Conservation (phyloP, 23 red algal genomes). For the Gracilaria gracilis region DNA sequence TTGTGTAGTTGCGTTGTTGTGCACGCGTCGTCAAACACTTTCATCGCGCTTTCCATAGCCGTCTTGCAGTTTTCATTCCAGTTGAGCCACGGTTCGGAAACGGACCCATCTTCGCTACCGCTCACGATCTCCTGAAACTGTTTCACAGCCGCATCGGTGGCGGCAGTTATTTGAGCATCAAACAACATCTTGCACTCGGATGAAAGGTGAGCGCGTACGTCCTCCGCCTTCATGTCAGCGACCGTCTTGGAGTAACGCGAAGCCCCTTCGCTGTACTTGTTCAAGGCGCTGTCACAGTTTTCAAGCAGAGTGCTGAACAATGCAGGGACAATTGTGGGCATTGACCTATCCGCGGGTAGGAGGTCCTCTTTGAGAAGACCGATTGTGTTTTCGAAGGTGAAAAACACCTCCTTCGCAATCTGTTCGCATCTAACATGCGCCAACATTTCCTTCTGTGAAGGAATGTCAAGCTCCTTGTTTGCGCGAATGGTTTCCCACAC, state of each 20-base stretch:
- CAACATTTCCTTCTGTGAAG: conserved; percentile 91
- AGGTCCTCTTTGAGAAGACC: conserved; percentile 28
- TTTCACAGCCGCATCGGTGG: conserved; percentile 40
- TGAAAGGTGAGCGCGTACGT: conserved; percentile 60
- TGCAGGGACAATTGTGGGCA: conserved; percentile 23
- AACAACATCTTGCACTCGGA: conserved; percentile 69
- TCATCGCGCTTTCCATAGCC: conserved; percentile 27
- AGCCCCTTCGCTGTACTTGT: conserved; percentile 48
- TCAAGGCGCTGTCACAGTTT: conserved; percentile 46
- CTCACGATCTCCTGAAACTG: conserved; percentile 19
- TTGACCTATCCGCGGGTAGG: conserved; percentile 33
- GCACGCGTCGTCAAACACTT: conserved; percentile 55
- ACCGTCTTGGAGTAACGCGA: conserved; percentile 74
- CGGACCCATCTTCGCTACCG: conserved; percentile 1
- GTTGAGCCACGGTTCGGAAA: conserved; percentile 34
- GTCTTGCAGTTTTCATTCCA: conserved; percentile 31
- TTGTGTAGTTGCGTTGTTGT: neutral
- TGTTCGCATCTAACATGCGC: conserved; percentile 92
- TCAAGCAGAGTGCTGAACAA: conserved; percentile 37
- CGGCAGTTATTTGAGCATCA: conserved; percentile 62
- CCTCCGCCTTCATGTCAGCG: conserved; percentile 62
- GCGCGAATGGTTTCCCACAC: conserved; percentile 96
- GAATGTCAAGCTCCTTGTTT: conserved; percentile 96
- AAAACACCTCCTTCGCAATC: conserved; percentile 81
- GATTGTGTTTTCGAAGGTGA: conserved; percentile 21